Evolutionary conservation across 352 stramenopile species (phyloP).

Genomic region (Pythium sp.): DNA sequence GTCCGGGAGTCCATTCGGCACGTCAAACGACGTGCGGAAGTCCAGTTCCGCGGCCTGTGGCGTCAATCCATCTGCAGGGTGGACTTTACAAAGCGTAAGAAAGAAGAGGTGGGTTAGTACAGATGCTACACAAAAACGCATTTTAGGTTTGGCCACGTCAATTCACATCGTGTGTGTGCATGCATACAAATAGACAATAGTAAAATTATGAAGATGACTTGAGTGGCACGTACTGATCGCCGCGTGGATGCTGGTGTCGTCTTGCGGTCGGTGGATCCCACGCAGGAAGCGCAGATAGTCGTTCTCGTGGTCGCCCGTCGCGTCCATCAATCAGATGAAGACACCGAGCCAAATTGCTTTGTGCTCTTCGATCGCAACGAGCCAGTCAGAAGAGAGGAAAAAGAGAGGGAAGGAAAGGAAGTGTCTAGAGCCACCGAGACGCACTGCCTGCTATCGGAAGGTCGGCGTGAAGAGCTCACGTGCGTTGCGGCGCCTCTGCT

Average conservation of each 20-base stretch:
- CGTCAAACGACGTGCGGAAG: slow-evolving; percentile 71
- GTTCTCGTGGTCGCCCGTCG: slow-evolving; percentile 39
- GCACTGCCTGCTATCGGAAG: background rate
- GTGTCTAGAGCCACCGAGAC: background rate
- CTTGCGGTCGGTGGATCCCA: slow-evolving; percentile 41
- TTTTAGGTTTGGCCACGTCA: background rate
- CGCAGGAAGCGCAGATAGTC: slow-evolving; percentile 81
- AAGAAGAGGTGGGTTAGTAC: slow-evolving; percentile 8
- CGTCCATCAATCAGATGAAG: slow-evolving; percentile 17
- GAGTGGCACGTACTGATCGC: slow-evolving; percentile 34
- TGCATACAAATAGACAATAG: slow-evolving; percentile 1
- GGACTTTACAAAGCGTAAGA: background rate
- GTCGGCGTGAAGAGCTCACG: background rate
- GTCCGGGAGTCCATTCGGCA: slow-evolving; percentile 51
- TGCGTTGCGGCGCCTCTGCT: background rate
- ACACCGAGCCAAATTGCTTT: background rate
- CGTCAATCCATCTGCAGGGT: slow-evolving; percentile 44
- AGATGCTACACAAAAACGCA: background rate
- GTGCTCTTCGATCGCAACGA: background rate
- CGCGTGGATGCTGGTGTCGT: slow-evolving; percentile 46
- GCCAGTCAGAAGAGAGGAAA: background rate
- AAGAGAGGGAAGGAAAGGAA: background rate
- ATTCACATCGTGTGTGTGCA: background rate
- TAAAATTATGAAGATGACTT: background rate
- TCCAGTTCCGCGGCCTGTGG: slow-evolving; percentile 62